A percentile compares a stretch with the other conserved stretches of the same genome.
phyloP scores from a whole-genome alignment of 1,284 basidiomycete genomes.

The Hymenochaete sp. region DNA sequence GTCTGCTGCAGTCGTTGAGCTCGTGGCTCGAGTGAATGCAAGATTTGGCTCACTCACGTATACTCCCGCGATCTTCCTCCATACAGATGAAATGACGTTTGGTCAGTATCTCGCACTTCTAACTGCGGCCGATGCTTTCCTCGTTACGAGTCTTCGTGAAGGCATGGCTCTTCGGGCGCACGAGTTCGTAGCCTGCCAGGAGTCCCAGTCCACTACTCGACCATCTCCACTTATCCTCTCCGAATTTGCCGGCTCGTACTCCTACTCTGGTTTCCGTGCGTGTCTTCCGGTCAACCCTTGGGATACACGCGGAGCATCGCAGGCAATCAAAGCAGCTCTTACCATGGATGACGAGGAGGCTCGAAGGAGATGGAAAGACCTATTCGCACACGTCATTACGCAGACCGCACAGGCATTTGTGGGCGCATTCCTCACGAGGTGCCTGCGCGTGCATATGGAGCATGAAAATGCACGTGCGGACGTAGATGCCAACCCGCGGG shows the following conservation, averaged over 20 bases:
- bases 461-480: constrained; percentile 35
- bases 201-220: too few species aligned
- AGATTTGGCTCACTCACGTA: constrained; percentile 78
- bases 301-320: constrained; percentile 66
- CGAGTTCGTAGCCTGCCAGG: constrained; percentile 80
- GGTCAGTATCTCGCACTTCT: constrained; percentile 78
- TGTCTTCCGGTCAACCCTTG: constrained; percentile 83
- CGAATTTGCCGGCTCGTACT: constrained; percentile 84
- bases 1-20: constrained; percentile 66
- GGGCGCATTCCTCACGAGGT: constrained; percentile 68
- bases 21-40: constrained; percentile 76
- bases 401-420: constrained; percentile 84
- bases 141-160: constrained; percentile 77
- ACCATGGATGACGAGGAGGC: constrained; percentile 73
- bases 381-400: constrained; percentile 79
- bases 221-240: constrained; percentile 70
- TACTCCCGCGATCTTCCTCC: constrained; percentile 82
- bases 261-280: constrained; percentile 75
- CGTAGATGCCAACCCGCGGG: constrained; percentile 30
- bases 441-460: constrained; percentile 60
- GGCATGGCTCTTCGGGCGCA: constrained; percentile 81
- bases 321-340: constrained; percentile 70
- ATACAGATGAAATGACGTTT: constrained; percentile 82
- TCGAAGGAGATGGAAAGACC: constrained; percentile 70
- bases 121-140: constrained; percentile 80